Evolutionary conservation across 192 early-diverging fungal species (phyloP), one percentile per base, ranked within the genome.

Genomic region (Dimargaris verticillata): DNA sequence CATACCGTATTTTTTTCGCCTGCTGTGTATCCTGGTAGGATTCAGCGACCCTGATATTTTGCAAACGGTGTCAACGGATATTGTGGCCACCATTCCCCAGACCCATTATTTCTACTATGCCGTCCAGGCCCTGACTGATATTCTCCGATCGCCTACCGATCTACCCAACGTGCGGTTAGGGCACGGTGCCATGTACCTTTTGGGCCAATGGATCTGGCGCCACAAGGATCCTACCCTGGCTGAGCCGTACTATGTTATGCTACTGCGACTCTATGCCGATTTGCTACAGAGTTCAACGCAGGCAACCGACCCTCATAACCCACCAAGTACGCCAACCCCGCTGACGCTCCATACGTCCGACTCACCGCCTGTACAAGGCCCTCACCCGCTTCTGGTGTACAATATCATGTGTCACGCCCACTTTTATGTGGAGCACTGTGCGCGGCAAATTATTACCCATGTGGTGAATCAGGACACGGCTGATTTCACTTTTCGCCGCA

Each of bases 121-220:
- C 5, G n/a, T 59, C 0, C 38, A 59, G 18, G 57, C 33, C 17
- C 38, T 59, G n/a, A 18, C 43, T 9, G n/a, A 41, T 20, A n/a
- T 59, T 20, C 43, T 59, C n/a, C 41, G 7, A 14, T 28, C 33
- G 13, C 57, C 28, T 17, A 2, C 20, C 41, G 33, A 41, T 15
- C 57, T 33, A 24, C 7, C 57, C 57, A 59, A 41, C 22, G 41
- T 43, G 14, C 57, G n/a, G 17, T 38, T 59, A 24, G 15, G 38
- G 33, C 57, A 59, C n/a, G 57, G 57, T 7, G 57, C 57, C 6
- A 18, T 59, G 14, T 43, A 59, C 41, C 43, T 59, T 14, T n/a
- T 59, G 38, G n/a, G 29, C 43, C 57, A 38, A 28, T 59, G 57
- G 57, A 38, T 59, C 3, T 59, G 57, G 57, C 12, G 43, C n/a